These are phyloP conservation scores for Penicillium ucsense DNA, from an alignment of 495 filamentous ascomycete genomes.

Conservation along the genomic window DNA sequence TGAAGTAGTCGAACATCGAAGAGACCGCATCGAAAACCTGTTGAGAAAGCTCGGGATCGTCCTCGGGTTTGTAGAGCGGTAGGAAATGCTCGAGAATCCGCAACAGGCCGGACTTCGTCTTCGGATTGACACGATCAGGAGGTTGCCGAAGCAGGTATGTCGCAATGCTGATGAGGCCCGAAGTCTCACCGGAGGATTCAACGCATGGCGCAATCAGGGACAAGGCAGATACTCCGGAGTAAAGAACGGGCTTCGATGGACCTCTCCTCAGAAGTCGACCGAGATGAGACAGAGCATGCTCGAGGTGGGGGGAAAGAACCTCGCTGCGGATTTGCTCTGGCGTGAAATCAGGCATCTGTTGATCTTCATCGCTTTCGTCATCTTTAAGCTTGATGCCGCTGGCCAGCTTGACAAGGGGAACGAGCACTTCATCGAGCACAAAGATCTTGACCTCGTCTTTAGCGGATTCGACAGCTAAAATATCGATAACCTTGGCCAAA, in stretches of 20 bases:
- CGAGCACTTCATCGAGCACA: slow-evolving; percentile 61
- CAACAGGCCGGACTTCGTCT: slow-evolving; percentile 72
- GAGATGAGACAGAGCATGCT: slow-evolving; percentile 56
- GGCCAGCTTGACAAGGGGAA: slow-evolving; percentile 47
- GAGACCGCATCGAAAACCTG: slow-evolving; percentile 53
- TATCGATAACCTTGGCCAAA: slow-evolving; percentile 59
- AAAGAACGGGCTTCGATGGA: slow-evolving; percentile 61
- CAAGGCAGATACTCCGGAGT: slow-evolving; percentile 66
- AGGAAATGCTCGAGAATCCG: slow-evolving; percentile 67
- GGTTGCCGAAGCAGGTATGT: slow-evolving; percentile 79
- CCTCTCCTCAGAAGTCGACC: slow-evolving; percentile 62
- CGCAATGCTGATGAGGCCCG: slow-evolving; percentile 62
- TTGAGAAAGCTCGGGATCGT: slow-evolving; percentile 35
- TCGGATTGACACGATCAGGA: slow-evolving; percentile 65
- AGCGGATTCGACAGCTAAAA: slow-evolving; percentile 59
- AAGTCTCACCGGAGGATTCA: slow-evolving; percentile 55
- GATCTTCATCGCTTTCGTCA: slow-evolving; percentile 19
- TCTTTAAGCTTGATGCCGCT: slow-evolving; percentile 29
- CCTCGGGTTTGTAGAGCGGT: slow-evolving; percentile 46
- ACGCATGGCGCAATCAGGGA: slow-evolving; percentile 67
- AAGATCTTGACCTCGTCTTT: slow-evolving; percentile 86
- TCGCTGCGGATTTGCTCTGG: slow-evolving; percentile 43
- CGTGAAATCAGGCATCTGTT: slow-evolving; percentile 43
- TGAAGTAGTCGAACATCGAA: slow-evolving; percentile 78
- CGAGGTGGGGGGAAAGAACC: slow-evolving; percentile 60